These are phyloP conservation scores for Pseudogymnoascus sp. DNA, from an alignment of 2,329 filamentous ascomycete genomes.

Conservation along the genomic window DNA sequence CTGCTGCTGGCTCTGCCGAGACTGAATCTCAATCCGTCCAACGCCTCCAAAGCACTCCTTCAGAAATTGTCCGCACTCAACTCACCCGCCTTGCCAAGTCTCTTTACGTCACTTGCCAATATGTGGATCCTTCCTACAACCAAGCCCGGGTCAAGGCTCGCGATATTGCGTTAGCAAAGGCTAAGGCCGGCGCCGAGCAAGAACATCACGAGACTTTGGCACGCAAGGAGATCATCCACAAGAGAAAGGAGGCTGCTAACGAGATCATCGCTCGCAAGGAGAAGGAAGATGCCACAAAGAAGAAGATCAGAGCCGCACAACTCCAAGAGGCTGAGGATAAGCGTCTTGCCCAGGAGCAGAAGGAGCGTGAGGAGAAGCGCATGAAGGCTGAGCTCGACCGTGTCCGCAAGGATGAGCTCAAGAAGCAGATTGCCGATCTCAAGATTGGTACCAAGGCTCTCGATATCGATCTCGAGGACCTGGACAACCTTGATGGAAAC, in stretches of 20 bases:
- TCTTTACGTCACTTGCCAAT: conserved; percentile 88
- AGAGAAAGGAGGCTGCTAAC: conserved; percentile 93
- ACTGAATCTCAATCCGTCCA: conserved; percentile 77
- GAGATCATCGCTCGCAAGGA: conserved; percentile 81
- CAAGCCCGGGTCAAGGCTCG: conserved; percentile 71
- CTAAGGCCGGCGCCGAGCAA: conserved; percentile 79
- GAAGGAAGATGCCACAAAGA: conserved; percentile 84
- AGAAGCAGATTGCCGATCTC: conserved; percentile 84
- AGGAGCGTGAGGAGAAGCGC: conserved; percentile 78
- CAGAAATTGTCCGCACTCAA: conserved; percentile 94
- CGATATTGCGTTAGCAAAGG: conserved; percentile 68
- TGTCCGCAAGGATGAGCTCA: conserved; percentile 85
- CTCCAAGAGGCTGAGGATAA: conserved; percentile 83
- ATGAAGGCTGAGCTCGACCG: conserved; percentile 80
- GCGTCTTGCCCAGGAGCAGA: conserved; percentile 84
- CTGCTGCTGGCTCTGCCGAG: conserved; percentile 78
- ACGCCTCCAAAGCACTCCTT: conserved; percentile 92
- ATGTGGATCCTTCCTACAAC: conserved; percentile 85
- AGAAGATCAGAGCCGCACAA: conserved; percentile 77
- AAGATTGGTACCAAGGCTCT: conserved; percentile 74
- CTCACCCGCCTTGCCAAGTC: conserved; percentile 85
- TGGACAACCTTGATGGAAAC: conserved; percentile 81
- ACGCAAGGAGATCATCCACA: conserved; percentile 84
- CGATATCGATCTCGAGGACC: conserved; percentile 68
- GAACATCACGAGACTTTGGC: conserved; percentile 80